Evolutionary conservation across 352 stramenopile species (phyloP).

Genomic region (Globisporangium recalcitrans): DNA sequence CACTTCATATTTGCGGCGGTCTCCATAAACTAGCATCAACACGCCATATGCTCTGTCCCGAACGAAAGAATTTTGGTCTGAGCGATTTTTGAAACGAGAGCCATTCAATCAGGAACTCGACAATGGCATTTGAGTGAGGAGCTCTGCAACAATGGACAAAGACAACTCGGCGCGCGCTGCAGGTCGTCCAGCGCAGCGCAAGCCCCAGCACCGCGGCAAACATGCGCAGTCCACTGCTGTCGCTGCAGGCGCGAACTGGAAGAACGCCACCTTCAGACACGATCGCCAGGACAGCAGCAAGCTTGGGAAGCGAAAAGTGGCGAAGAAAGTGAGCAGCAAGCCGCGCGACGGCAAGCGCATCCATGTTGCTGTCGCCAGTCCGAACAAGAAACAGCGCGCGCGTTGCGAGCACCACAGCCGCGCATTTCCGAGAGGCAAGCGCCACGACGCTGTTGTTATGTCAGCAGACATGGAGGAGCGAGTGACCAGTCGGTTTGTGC

Average conservation of each 20-base stretch:
- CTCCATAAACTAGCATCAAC: too few species aligned
- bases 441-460: neutral
- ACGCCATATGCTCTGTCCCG: too few species aligned
- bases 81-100: too few species aligned
- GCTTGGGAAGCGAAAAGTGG: neutral
- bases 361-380: neutral
- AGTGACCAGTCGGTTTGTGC: neutral
- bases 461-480: neutral
- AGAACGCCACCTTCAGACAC: slow-evolving; percentile 6
- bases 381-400: neutral
- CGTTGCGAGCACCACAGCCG: neutral
- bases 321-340: slow-evolving; percentile 16
- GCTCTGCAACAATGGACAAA: neutral
- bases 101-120: neutral
- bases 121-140: neutral
- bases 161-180: neutral
- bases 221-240: neutral
- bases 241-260: slow-evolving; percentile 14
- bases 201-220: neutral
- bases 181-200: neutral
- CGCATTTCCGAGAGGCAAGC: slow-evolving; percentile 7
- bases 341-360: slow-evolving; percentile 4
- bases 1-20: too few species aligned
- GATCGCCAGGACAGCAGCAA: neutral
- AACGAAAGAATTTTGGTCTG: too few species aligned